Conservation (phyloP, 768 basidiomycete genomes). For the Russula dissimulans region DNA sequence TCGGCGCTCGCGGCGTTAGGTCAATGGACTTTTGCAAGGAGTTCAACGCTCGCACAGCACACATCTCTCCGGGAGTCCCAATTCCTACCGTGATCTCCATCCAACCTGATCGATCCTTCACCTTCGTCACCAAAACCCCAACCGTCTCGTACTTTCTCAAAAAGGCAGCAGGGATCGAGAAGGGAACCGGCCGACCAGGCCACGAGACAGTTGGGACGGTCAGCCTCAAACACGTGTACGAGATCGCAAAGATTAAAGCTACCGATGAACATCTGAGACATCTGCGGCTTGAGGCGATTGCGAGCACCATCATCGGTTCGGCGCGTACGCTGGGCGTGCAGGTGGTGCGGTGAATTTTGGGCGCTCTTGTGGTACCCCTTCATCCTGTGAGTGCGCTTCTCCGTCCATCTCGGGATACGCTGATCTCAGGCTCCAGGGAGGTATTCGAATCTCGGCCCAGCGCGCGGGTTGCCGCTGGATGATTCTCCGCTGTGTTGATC, state of each 20-base stretch:
- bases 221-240: slow-evolving; percentile 94
- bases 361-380: slow-evolving; percentile 12
- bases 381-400: slow-evolving; percentile 11
- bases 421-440: slow-evolving; percentile 8
- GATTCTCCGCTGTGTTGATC: slow-evolving; percentile 10
- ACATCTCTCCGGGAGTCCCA: slow-evolving; percentile 76
- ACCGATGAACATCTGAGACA: slow-evolving; percentile 84
- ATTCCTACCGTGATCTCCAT: slow-evolving; percentile 89
- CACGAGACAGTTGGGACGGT: slow-evolving; percentile 73
- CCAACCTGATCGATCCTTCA: slow-evolving; percentile 91
- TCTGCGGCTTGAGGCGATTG: slow-evolving; percentile 78
- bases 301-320: slow-evolving; percentile 80
- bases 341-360: slow-evolving; percentile 63
- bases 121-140: slow-evolving; percentile 87
- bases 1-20: slow-evolving; percentile 97
- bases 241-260: slow-evolving; percentile 95
- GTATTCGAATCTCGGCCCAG: neutral
- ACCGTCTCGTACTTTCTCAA: slow-evolving; percentile 87
- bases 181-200: slow-evolving; percentile 78
- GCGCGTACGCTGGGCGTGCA: slow-evolving; percentile 84
- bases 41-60: slow-evolving; percentile 95
- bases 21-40: slow-evolving; percentile 99
- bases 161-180: slow-evolving; percentile 81
- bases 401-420: slow-evolving; percentile 3
- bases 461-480: slow-evolving; percentile 13